phyloP scores from a whole-genome alignment of 2,329 filamentous ascomycete species.

The Blastomyces silverae region DNA sequence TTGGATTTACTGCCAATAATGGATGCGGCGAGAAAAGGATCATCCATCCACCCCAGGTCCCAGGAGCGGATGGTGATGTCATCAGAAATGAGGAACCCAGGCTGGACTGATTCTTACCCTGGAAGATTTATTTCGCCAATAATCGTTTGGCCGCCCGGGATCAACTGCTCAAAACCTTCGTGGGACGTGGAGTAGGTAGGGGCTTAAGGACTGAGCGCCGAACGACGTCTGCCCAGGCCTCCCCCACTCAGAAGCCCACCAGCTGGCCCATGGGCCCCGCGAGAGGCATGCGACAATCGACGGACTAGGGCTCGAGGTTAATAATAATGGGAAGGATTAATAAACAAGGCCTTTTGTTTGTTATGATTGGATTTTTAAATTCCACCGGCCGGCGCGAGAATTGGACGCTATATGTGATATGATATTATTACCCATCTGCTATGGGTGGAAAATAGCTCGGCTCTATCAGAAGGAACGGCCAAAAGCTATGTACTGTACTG shows the following conservation, averaged over 20 bases:
- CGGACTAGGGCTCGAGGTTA: neutral
- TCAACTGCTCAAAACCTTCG: neutral
- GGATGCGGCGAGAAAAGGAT: neutral
- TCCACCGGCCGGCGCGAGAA: neutral
- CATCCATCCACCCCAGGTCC: neutral
- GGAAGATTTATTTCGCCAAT: neutral
- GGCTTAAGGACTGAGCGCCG: neutral
- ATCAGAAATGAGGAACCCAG: neutral
- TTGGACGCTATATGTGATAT: neutral
- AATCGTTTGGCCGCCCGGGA: neutral
- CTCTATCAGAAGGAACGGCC: neutral
- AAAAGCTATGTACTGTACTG: too few relatives aligned
- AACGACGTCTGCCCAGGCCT: neutral
- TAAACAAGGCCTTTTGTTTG: neutral
- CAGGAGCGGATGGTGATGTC: conserved; percentile 4
- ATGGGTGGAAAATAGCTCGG: neutral
- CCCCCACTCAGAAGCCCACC: neutral
- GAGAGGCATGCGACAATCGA: neutral
- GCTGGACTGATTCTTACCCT: neutral
- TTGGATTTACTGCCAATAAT: neutral
- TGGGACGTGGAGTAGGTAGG: neutral
- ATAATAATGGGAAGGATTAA: neutral
- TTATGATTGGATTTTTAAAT: neutral
- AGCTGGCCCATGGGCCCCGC: neutral
- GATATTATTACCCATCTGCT: neutral